Base-by-base conservation (phyloP, 2,329 filamentous ascomycete genomes). In the Dactylellina leptospora region DNA sequence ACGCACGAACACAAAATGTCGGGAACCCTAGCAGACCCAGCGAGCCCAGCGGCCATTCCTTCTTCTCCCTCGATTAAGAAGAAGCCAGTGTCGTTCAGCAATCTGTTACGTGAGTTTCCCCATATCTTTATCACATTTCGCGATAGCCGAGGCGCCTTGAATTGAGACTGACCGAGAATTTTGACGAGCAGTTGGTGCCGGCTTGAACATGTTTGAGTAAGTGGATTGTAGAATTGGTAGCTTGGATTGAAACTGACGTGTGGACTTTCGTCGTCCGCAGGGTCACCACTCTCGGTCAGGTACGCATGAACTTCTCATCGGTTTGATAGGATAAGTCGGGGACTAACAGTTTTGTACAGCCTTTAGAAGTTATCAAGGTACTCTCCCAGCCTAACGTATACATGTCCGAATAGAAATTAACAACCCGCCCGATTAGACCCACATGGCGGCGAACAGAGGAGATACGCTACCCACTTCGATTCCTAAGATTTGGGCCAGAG, bases 81-180 rank as follows among this genome's bases (percentile, higher is more conserved):
- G 90, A 97, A 97, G 88, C 95, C 95, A 76, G 87, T 99, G 87
- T 97, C 97, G 88, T 97, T 97, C 86, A 96, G 92, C 85, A 99
- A 99, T 84, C 82, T 99, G 86, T 85, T 99, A 79, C 87, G 84
- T 86, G 79, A 80, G 84, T 61, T 18, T 28, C 47, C 20, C 28
- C 9, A n/a, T 22, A 1, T 9, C 27, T 47, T 28, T 22, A 16
- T 20, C 22, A 18, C 33, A n/a, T 3, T 38, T 3, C 9, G 3
- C 16, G 33, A 38, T 38, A 38, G 10, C 33, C 33, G 9, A 11
- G 33, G 16, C 2, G 28, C 36, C 30, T n/a, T 55, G 18, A 25
- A 42, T 48, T 18, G 33, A 27, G n/a, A 53, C 55, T 64, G 23
- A 66, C n/a, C 2, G 25, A 76, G 62, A 23, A 58, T 68, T 16